These are phyloP conservation scores for Hibiscus syriacus DNA, from an alignment of 345 rosid species.

Conservation along the genomic window DNA sequence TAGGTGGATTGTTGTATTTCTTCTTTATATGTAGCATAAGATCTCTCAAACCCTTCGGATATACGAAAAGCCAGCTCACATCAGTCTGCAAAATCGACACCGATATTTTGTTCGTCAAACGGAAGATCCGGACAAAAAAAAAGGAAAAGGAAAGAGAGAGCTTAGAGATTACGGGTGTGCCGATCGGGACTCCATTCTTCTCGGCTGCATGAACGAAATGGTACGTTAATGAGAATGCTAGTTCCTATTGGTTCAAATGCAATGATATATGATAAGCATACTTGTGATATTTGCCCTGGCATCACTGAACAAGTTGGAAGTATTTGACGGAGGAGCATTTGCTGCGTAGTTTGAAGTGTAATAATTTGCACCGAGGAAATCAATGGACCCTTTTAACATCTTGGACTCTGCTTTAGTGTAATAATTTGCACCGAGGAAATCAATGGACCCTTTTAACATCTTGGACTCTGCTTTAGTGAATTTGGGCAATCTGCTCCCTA, in stretches of 20 bases:
- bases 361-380: constrained; percentile 39
- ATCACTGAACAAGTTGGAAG: neutral
- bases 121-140: neutral
- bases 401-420: constrained; percentile 38
- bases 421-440: constrained; percentile 39
- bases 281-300: neutral
- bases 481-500: constrained; percentile 48
- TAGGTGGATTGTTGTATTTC: constrained; percentile 22
- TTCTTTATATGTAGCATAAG: constrained; percentile 15
- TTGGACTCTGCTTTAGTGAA: constrained; percentile 41
- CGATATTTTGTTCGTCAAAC: neutral
- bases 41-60: constrained; percentile 29
- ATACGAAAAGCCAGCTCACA: constrained; percentile 24
- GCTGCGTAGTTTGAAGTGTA: constrained; percentile 29
- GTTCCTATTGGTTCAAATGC: neutral
- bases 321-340: neutral
- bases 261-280: neutral
- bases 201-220: constrained; percentile 14
- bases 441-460: constrained; percentile 39
- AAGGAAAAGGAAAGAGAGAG: too few species aligned
- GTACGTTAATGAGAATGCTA: neutral
- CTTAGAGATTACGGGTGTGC: constrained; percentile 20
- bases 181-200: constrained; percentile 31
- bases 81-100: constrained; percentile 20
- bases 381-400: constrained; percentile 39